phyloP scores from a whole-genome alignment of 164 flowering plant genomes.

The Cinnamomum chago region DNA sequence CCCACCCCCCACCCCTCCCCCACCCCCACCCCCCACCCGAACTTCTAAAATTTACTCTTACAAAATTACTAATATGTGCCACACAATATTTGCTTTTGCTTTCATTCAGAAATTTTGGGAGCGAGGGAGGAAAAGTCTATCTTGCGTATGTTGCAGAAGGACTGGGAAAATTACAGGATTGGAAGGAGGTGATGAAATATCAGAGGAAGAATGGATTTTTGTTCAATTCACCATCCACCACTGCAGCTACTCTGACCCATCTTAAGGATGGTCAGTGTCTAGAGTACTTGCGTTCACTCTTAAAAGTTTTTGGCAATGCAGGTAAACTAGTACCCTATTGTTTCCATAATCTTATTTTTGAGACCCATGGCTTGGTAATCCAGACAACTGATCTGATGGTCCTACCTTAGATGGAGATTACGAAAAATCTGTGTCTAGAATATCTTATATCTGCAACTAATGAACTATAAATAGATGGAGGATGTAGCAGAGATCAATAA shows the following conservation, averaged over 20 bases:
- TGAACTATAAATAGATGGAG: not conserved
- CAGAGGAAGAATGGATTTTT: constrained; percentile 88
- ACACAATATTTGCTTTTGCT: not conserved
- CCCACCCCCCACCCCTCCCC: too few species aligned
- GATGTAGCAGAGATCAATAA: not conserved
- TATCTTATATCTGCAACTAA: too few species aligned
- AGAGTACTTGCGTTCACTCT: constrained; percentile 48
- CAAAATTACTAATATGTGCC: too few species aligned
- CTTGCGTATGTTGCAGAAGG: constrained; percentile 84
- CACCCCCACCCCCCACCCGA: too few species aligned
- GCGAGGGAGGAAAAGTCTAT: constrained; percentile 43
- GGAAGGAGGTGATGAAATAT: constrained; percentile 63
- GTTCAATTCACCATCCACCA: constrained; percentile 84
- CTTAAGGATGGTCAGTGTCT: constrained; percentile 49
- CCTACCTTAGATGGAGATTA: too few species aligned
- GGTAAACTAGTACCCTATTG: constrained; percentile 30
- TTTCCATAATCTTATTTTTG: too few species aligned
- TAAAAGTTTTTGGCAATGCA: constrained; percentile 56
- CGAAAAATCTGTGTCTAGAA: too few species aligned
- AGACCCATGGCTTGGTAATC: too few species aligned
- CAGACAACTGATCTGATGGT: too few species aligned
- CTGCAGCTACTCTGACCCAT: constrained; percentile 68
- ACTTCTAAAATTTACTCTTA: too few species aligned
- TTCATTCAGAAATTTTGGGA: constrained; percentile 23
- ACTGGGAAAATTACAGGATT: constrained; percentile 50